Conservation (phyloP, 2,329 filamentous ascomycete species). For the Chaetomium globosum region DNA sequence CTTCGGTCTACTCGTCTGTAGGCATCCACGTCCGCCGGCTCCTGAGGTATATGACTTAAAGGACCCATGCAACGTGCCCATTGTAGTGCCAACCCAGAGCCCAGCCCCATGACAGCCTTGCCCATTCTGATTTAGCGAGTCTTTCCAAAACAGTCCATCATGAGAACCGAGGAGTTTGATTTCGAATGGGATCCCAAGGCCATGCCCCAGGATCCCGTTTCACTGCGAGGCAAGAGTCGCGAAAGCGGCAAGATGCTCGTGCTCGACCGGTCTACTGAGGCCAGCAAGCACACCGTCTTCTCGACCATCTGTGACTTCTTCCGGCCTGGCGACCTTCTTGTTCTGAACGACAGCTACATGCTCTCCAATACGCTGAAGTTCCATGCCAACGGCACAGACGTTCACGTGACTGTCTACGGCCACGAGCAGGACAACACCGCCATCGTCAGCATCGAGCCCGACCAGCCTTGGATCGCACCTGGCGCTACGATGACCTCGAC, state of each 20-base stretch:
- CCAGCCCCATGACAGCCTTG: constrained; percentile 6
- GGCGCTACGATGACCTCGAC: constrained; percentile 2
- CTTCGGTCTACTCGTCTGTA: constrained; percentile 2
- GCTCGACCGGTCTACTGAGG: constrained; percentile 1
- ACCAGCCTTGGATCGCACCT: constrained; percentile 3
- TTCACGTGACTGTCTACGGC: constrained; percentile 6
- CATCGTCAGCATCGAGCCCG: constrained; percentile 5
- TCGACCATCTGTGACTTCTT: constrained; percentile 7
- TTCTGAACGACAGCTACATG: constrained; percentile 9
- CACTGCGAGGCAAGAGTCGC: constrained; percentile 9
- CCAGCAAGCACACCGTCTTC: constrained; percentile 7
- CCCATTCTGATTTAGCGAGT: constrained; percentile 8
- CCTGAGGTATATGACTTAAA: constrained; percentile 8
- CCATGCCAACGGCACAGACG: constrained; percentile 7
- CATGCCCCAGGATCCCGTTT: constrained; percentile 2
- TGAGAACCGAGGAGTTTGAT: constrained; percentile 6
- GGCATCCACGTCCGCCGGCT: constrained; percentile 1
- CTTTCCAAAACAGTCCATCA: constrained; percentile 3
- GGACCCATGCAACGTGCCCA: constrained; percentile 4
- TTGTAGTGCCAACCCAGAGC: constrained; percentile 6
- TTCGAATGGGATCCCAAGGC: constrained; percentile 6
- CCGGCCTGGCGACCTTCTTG: constrained; percentile 7
- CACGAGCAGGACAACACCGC: constrained; percentile 7
- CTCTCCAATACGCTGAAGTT: constrained; percentile 8
- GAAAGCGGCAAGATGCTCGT: constrained; percentile 5